Evolutionary conservation across 1,284 basidiomycete genomes (phyloP).

Genomic region (Moniliella sp.): DNA sequence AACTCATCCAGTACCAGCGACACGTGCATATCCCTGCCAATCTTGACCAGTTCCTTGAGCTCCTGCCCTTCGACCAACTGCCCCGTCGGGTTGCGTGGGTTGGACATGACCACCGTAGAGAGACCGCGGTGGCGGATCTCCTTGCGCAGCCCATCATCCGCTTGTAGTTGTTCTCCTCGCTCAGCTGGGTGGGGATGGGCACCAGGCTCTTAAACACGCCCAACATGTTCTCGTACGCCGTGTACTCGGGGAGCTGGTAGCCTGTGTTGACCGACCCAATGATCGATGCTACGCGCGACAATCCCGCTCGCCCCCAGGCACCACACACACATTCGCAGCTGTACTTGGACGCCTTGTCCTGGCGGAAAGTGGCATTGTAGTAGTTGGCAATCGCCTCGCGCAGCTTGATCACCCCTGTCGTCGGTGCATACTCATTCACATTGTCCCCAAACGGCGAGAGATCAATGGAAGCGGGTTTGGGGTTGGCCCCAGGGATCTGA

Average conservation of each 20-base stretch:
- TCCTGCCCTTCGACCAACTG: constrained; percentile 54
- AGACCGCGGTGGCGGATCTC: constrained; percentile 41
- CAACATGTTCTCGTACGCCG: constrained; percentile 47
- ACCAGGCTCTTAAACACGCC: constrained; percentile 69
- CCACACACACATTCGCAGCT: constrained; percentile 69
- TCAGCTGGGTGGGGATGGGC: constrained; percentile 38
- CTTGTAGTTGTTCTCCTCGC: constrained; percentile 43
- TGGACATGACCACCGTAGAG: constrained; percentile 65
- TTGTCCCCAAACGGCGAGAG: constrained; percentile 42
- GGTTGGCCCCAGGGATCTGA: constrained; percentile 51
- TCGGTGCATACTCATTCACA: constrained; percentile 69
- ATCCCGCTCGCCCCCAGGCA: constrained; percentile 64
- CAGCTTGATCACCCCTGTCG: constrained; percentile 58
- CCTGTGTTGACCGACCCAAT: constrained; percentile 55
- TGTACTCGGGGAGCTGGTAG: constrained; percentile 70
- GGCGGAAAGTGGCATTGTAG: constrained; percentile 68
- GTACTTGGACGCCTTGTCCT: constrained; percentile 58
- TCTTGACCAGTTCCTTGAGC: constrained; percentile 53
- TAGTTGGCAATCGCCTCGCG: constrained; percentile 16
- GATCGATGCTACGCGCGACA: constrained; percentile 72
- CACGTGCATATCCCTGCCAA: constrained; percentile 48
- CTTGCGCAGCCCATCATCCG: constrained; percentile 47
- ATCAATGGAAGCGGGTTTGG: constrained; percentile 43
- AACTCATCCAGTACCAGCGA: constrained; percentile 48
- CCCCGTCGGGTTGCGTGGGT: constrained; percentile 77